Evolutionary conservation across 352 stramenopile genomes (phyloP).

Genomic region (Globisporangium viniferum): DNA sequence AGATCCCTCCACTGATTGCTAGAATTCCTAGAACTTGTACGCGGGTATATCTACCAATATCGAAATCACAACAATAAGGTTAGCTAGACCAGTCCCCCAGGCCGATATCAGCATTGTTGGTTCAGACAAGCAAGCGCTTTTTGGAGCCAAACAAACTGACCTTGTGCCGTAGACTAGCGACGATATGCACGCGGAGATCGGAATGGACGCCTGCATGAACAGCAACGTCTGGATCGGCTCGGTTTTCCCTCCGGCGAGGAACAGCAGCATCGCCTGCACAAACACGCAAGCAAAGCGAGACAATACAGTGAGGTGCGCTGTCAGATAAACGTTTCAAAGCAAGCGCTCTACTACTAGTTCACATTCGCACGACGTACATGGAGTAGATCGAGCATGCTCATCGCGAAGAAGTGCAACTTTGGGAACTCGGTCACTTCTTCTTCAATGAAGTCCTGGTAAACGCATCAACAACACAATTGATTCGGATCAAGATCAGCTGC

Average conservation of each 20-base stretch:
- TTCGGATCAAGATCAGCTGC: not conserved
- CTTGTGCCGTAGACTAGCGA: conserved; percentile 49
- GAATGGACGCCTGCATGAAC: conserved; percentile 83
- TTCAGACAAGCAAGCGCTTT: not conserved
- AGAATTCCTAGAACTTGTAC: conserved; percentile 71
- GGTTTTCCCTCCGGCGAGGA: conserved; percentile 77
- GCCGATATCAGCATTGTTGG: not conserved
- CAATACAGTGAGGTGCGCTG: not conserved
- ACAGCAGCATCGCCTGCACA: conserved; percentile 73
- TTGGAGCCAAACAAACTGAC: conserved; percentile 18
- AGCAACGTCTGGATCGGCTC: conserved; percentile 82
- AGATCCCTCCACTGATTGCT: conserved; percentile 58
- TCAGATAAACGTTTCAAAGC: not conserved
- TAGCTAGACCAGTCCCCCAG: not conserved
- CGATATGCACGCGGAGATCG: conserved; percentile 63
- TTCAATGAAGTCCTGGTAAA: conserved; percentile 75
- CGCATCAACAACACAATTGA: not conserved
- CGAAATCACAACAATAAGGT: not conserved
- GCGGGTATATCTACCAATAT: conserved; percentile 57
- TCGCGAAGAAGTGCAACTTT: conserved; percentile 86
- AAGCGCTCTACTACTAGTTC: not conserved
- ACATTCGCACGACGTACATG: conserved; percentile 43
- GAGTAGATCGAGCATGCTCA: conserved; percentile 79
- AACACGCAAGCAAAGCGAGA: not conserved
- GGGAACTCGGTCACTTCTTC: conserved; percentile 84